These are phyloP conservation scores for Amesomyces nigricolor DNA, from an alignment of 2,329 filamentous ascomycete species.

Conservation along the genomic window DNA sequence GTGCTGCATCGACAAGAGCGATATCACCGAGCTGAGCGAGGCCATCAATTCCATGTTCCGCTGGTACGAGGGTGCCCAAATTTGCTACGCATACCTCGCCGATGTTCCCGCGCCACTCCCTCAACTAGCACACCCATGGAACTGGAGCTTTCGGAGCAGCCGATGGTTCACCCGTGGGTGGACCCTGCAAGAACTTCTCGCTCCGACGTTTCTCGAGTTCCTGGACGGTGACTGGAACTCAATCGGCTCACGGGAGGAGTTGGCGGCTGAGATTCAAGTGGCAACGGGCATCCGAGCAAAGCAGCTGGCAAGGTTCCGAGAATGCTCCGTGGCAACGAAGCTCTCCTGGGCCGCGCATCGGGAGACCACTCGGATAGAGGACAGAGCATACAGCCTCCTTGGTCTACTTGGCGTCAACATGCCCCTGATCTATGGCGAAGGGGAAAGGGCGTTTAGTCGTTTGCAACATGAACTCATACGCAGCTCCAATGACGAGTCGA, in stretches of 20 bases:
- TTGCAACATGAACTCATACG: not conserved
- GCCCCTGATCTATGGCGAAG: not conserved
- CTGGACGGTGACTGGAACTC: slow-evolving; percentile 15
- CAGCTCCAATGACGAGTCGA: not conserved
- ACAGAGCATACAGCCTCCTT: slow-evolving; percentile 38
- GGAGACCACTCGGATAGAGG: slow-evolving; percentile 32
- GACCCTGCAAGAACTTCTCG: slow-evolving; percentile 7
- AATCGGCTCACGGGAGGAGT: slow-evolving; percentile 13
- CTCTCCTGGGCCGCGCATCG: slow-evolving; percentile 35
- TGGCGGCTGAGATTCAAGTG: not conserved
- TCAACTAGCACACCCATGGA: not conserved
- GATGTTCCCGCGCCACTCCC: not conserved
- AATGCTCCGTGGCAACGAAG: slow-evolving; percentile 28
- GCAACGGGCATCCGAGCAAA: not conserved
- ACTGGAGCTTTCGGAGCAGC: not conserved
- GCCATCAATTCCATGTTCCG: slow-evolving; percentile 9
- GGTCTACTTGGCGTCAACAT: slow-evolving; percentile 33
- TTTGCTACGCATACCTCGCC: not conserved
- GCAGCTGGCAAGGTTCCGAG: not conserved
- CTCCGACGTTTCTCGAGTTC: not conserved
- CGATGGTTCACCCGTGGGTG: slow-evolving; percentile 3
- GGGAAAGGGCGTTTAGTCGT: not conserved
- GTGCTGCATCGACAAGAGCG: slow-evolving; percentile 5
- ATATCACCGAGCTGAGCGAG: not conserved
- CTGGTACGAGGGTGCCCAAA: not conserved